phyloP scores from a whole-genome alignment of 2,329 filamentous ascomycete genomes.

The Hypoxylon sp. region DNA sequence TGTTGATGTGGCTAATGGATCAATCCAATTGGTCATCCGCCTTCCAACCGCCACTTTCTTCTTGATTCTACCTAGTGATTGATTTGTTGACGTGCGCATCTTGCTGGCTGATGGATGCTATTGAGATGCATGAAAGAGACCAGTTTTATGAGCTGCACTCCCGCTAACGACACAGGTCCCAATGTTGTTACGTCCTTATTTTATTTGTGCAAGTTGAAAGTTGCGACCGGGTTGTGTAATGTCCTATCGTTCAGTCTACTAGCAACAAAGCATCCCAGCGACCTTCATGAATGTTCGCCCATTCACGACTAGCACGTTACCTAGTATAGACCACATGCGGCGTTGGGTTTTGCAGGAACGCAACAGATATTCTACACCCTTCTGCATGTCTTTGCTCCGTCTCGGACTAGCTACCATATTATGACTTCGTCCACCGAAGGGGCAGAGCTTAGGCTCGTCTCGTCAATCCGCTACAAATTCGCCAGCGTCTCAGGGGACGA shows the following conservation, averaged over 20 bases:
- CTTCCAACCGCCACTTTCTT: constrained; percentile 38
- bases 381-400: not conserved
- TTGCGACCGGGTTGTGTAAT: not conserved
- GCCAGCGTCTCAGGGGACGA: constrained; percentile 77
- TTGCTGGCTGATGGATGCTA: constrained; percentile 40
- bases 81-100: constrained; percentile 44
- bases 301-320: not conserved
- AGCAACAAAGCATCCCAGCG: not conserved
- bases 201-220: not conserved
- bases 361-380: not conserved
- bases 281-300: constrained; percentile 2
- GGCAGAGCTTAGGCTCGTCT: constrained; percentile 54
- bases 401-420: constrained; percentile 7
- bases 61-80: constrained; percentile 32
- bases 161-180: not conserved
- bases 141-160: constrained; percentile 12
- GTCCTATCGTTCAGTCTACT: constrained; percentile 1
- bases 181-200: constrained; percentile 8
- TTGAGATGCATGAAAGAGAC: constrained; percentile 12
- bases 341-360: constrained; percentile 3
- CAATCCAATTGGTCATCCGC: not conserved
- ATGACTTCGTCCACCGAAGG: constrained; percentile 53
- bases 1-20: not conserved
- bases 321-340: constrained; percentile 1
- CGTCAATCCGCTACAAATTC: constrained; percentile 54